phyloP scores from a whole-genome alignment of 139 green algal species.

The Tetradesmus obliquus region DNA sequence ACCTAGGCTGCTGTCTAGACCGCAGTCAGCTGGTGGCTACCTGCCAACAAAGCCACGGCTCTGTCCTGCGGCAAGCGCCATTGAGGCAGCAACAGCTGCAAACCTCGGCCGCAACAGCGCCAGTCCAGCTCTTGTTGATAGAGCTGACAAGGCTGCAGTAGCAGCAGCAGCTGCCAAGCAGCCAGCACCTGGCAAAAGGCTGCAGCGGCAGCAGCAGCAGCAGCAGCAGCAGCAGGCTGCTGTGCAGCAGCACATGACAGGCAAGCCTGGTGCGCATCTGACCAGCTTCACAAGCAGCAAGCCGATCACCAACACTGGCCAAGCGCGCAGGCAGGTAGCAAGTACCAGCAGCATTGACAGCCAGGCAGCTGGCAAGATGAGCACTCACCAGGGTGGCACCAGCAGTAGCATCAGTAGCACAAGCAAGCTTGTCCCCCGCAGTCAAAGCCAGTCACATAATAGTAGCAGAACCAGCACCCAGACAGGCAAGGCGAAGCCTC shows the following conservation, averaged over 20 bases:
- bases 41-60: not conserved
- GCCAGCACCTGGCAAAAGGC: not conserved
- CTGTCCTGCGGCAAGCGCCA: no score
- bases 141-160: not conserved
- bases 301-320: not conserved
- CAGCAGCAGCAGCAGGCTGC: not conserved
- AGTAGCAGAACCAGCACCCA: not conserved
- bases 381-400: not conserved
- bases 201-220: not conserved
- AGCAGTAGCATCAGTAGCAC: not conserved
- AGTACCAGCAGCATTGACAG: not conserved
- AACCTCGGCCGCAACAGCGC: not conserved
- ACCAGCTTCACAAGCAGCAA: not conserved
- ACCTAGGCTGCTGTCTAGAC: constrained; percentile 6
- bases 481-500: not conserved
- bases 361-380: not conserved
- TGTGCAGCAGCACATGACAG: not conserved
- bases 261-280: not conserved
- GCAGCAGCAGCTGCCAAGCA: not conserved
- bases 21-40: not conserved
- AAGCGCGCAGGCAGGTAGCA: not conserved
- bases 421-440: not conserved
- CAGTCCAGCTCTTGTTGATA: not conserved
- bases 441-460: not conserved
- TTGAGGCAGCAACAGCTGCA: not conserved